phyloP scores from a whole-genome alignment of 768 basidiomycete species.

The Pleurotus tuber-regium region DNA sequence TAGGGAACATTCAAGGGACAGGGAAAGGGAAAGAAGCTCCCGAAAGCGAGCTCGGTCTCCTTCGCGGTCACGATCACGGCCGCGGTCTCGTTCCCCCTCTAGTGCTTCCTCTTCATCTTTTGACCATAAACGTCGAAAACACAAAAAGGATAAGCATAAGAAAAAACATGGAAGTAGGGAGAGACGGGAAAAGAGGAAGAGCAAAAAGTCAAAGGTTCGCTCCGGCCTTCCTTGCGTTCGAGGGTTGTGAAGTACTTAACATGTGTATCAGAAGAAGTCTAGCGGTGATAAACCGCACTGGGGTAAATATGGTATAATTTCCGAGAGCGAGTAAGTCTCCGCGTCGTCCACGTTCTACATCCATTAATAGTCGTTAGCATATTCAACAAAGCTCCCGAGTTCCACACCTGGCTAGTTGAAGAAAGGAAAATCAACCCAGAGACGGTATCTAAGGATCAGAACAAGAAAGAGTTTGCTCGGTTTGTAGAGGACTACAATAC shows the following conservation, averaged over 20 bases:
- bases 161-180: conserved; percentile 47
- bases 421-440: conserved; percentile 92
- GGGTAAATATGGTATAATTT: conserved; percentile 90
- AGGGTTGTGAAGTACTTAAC: conserved; percentile 8
- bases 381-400: conserved; percentile 81
- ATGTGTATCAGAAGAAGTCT: conserved; percentile 48
- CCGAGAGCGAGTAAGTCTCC: conserved; percentile 80
- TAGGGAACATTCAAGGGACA: conserved; percentile 29
- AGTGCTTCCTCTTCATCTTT: conserved; percentile 41
- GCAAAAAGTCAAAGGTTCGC: conserved; percentile 57
- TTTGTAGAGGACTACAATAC: conserved; percentile 87
- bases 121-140: conserved; percentile 38
- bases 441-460: conserved; percentile 80
- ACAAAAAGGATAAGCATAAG: conserved; percentile 40
- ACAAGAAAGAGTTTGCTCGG: conserved; percentile 78
- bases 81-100: conserved; percentile 35
- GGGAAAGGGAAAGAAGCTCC: conserved; percentile 27
- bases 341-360: conserved; percentile 9
- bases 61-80: conserved; percentile 27
- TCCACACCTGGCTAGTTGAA: conserved; percentile 90
- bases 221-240: background rate
- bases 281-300: conserved; percentile 64
- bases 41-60: conserved; percentile 32
- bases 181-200: conserved; percentile 57
- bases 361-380: conserved; percentile 46